Conservation (phyloP, 176 grass and related monocot species). For the Alopecurus myosuroides region DNA sequence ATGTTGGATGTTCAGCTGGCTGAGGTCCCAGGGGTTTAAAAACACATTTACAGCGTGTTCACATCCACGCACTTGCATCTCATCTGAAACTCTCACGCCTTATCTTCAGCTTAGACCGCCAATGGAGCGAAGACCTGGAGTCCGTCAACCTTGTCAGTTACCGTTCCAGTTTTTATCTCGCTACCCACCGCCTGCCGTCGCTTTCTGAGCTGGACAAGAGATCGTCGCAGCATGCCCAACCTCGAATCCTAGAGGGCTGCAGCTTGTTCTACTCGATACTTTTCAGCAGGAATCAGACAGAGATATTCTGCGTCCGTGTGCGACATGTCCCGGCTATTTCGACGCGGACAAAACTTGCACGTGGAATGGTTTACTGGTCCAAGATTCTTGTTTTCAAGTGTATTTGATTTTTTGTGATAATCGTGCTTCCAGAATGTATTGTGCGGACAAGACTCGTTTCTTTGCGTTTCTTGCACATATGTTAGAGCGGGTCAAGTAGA, state of each 20-base stretch:
- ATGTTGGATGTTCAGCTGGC: not conserved
- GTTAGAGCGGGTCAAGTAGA: not conserved
- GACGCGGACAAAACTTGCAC: not conserved
- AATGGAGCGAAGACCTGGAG: not conserved
- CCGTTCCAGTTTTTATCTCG: not conserved
- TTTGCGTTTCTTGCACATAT: not conserved
- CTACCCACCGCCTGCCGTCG: too few species aligned
- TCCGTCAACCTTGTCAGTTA: not conserved
- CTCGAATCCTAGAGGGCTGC: not conserved
- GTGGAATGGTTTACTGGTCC: not conserved
- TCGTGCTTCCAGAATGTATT: not conserved
- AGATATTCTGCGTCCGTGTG: not conserved
- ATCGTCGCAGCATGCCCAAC: not conserved
- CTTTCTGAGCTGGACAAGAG: not conserved
- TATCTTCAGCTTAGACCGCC: not conserved
- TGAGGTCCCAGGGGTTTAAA: not conserved
- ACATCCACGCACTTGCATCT: not conserved
- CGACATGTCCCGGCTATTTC: not conserved
- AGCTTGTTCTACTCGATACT: not conserved
- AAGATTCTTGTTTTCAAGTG: not conserved
- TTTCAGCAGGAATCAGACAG: slow-evolving; percentile 1
- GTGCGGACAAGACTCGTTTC: not conserved
- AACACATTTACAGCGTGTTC: not conserved
- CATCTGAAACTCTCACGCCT: not conserved
- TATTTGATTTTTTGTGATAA: not conserved